Evolutionary conservation across 2,329 filamentous ascomycete genomes (phyloP), one percentile per base, ranked within the genome.

Genomic region (Paraphaeosphaeria sporulosa): DNA sequence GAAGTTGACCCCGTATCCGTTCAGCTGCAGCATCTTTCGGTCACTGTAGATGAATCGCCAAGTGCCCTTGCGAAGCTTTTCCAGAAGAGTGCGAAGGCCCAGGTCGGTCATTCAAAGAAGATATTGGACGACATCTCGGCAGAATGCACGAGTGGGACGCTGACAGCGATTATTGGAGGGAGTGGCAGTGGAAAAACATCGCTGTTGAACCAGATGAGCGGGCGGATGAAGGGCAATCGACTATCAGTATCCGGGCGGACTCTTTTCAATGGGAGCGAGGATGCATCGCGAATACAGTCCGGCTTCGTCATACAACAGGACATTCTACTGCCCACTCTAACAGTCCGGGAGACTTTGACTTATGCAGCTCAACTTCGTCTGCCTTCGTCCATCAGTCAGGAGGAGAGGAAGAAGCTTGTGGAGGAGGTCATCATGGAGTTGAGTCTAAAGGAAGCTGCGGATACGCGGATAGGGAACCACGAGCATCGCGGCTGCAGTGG

Each of bases 231-330:
- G 12, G 79, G 80, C n/a, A 86, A 85, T 66, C 82, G 86, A 32
- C 76, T 84, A 13, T 74, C 78, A 23, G 77, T 79, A 17, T 78
- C 82, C 3, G 90, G 90, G 0, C 73, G 76, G 3, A 84, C 83
- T 0, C 84, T 83, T 0, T 92, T 91, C 76, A 92, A 92, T 71
- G 85, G 84, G 1, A 75, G 78, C 40, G 66, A 80, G 25, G 83
- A 86, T 61, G 52, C 74, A 63, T 68, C 76, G 62, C 81, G 79
- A 58, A 80, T 89, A 49, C 80, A 88, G 54, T 85, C 88, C 74
- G 85, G 89, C 52, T 91, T 93, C 79, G 90, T 91, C 21, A 90
- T 90, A 83, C 89, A 93, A 71, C 89, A 93, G 67, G 91, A 94
- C 70, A 84, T 93, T 15, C 79, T 94, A 1, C 81, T 93, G 0